Conservation (phyloP, 2,329 filamentous ascomycete genomes). For the Colletotrichum sp. region DNA sequence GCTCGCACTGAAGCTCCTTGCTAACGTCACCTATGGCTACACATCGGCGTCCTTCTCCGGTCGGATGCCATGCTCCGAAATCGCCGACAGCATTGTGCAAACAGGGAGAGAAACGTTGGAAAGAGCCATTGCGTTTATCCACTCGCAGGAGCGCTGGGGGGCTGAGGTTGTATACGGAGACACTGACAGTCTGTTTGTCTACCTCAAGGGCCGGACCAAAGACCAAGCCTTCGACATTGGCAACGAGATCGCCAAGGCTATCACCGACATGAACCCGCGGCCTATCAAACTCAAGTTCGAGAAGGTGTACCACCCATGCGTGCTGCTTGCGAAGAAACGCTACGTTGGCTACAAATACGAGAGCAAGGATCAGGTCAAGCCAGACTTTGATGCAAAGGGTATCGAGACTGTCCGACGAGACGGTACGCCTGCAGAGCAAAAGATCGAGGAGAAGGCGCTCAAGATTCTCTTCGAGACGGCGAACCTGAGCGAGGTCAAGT, state of each 20-base stretch:
- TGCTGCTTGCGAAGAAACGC: conserved; percentile 93
- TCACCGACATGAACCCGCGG: conserved; percentile 88
- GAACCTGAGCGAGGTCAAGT: conserved; percentile 87
- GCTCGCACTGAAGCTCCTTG: conserved; percentile 90
- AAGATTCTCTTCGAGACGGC: conserved; percentile 89
- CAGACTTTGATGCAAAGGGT: conserved; percentile 96
- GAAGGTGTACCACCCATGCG: conserved; percentile 96
- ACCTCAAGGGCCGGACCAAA: conserved; percentile 84
- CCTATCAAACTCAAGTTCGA: conserved; percentile 98
- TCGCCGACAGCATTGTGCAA: conserved; percentile 97
- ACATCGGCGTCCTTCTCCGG: conserved; percentile 96
- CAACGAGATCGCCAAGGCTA: conserved; percentile 84
- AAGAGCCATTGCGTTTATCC: conserved; percentile 90
- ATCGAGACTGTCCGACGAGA: conserved; percentile 97
- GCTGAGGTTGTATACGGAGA: conserved; percentile 98
- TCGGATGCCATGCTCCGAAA: conserved; percentile 96
- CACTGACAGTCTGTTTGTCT: conserved; percentile 92
- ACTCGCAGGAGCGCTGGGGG: conserved; percentile 85
- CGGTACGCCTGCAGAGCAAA: conserved; percentile 93
- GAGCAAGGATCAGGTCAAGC: conserved; percentile 71
- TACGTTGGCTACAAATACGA: conserved; percentile 99
- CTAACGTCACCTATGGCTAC: conserved; percentile 99
- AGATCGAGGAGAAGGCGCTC: conserved; percentile 91
- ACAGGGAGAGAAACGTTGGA: conserved; percentile 94
- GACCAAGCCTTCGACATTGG: conserved; percentile 93